Evolutionary conservation across 2,329 filamentous ascomycete genomes (phyloP).

Genomic region (Aurifilum marmelostoma): DNA sequence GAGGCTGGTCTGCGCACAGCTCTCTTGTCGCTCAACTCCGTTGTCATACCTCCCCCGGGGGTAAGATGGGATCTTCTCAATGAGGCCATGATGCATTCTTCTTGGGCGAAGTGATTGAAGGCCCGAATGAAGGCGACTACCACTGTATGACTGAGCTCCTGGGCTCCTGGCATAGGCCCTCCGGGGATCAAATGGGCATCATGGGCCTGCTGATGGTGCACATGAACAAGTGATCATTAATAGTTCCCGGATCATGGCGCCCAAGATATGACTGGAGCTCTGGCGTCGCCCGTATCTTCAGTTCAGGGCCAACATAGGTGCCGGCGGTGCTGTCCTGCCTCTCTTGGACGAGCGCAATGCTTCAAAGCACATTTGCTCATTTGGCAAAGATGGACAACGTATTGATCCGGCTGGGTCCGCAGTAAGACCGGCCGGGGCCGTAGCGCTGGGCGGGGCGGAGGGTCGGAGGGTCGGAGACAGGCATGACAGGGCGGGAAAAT

Average conservation of each 20-base stretch:
- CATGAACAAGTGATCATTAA: not conserved
- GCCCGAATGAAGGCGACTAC: not conserved
- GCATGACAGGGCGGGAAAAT: not conserved
- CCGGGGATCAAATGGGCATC: not conserved
- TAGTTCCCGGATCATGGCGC: not conserved
- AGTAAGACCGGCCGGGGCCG: not conserved
- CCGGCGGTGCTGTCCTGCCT: not conserved
- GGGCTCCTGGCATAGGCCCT: not conserved
- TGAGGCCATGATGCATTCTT: not conserved
- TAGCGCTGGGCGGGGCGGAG: not conserved
- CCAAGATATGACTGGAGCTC: not conserved
- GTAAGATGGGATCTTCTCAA: not conserved
- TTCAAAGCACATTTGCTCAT: not conserved
- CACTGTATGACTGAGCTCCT: not conserved
- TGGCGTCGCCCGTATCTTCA: not conserved
- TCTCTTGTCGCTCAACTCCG: not conserved
- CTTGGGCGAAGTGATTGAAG: not conserved
- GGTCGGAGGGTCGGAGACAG: slow-evolving; percentile 2
- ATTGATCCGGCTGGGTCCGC: not conserved
- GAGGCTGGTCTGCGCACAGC: not conserved
- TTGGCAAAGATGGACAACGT: not conserved
- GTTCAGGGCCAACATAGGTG: not conserved
- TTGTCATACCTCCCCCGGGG: not conserved
- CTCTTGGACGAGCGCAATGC: not conserved
- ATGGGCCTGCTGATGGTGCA: not conserved